A percentile compares a stretch with the other conserved stretches of the same genome.
These are phyloP conservation scores for Mortierella sp. DNA, from an alignment of 371 early-diverging fungal genomes.

Conservation along the genomic window DNA sequence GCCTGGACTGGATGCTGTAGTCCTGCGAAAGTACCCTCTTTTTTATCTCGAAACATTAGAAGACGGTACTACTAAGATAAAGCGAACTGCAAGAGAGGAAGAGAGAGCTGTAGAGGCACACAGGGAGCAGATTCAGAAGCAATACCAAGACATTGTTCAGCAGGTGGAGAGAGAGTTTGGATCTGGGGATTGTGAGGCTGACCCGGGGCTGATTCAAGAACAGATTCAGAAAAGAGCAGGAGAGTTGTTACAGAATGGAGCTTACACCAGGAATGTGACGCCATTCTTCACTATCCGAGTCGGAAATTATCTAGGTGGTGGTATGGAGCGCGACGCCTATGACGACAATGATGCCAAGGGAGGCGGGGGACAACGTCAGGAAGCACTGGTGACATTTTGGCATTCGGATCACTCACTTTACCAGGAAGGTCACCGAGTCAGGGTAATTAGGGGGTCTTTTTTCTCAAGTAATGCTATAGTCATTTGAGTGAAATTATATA, in stretches of 20 bases:
- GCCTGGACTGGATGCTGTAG: conserved; percentile 75
- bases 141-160: conserved; percentile 37
- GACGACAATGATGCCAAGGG: conserved; percentile 9
- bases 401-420: conserved; percentile 58
- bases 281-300: conserved; percentile 29
- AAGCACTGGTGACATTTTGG: conserved; percentile 68
- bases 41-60: conserved; percentile 66
- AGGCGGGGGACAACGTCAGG: conserved; percentile 15
- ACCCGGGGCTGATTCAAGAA: conserved; percentile 18
- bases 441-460: conserved; percentile 51
- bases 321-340: conserved; percentile 63
- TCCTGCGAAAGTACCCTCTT: conserved; percentile 75
- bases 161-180: conserved; percentile 41
- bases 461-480: not conserved
- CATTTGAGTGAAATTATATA: not conserved
- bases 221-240: conserved; percentile 37
- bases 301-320: conserved; percentile 25
- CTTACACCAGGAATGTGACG: conserved; percentile 21
- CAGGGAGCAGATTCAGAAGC: conserved; percentile 23
- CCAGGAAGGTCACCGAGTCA: conserved; percentile 67
- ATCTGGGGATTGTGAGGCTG: conserved; percentile 1
- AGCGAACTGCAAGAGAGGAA: conserved; percentile 72
- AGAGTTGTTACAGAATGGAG: conserved; percentile 22
- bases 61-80: conserved; percentile 59
- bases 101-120: conserved; percentile 58